Conservation (phyloP, 1,139 yeast genomes). For the Pneumocystis carinii region DNA sequence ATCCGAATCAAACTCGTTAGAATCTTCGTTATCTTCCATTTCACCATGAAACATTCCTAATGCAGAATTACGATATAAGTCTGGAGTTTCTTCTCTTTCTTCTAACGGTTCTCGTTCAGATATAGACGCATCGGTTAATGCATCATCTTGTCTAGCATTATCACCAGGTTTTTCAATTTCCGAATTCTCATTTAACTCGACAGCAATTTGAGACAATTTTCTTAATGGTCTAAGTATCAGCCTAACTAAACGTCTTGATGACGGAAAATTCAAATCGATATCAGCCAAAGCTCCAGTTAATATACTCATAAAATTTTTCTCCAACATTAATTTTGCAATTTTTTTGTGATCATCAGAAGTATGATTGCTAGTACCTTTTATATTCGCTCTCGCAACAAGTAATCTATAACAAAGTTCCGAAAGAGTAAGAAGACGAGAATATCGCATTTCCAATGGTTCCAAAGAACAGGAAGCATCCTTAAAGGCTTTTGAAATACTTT, state of each 20-base stretch:
- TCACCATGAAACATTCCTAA: slow-evolving; percentile 71
- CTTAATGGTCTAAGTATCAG: slow-evolving; percentile 47
- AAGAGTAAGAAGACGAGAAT: slow-evolving; percentile 43
- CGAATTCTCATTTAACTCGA: slow-evolving; percentile 27
- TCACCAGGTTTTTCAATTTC: slow-evolving; percentile 35
- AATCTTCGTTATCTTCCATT: slow-evolving; percentile 37
- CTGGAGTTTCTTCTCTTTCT: slow-evolving; percentile 60
- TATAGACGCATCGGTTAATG: slow-evolving; percentile 8
- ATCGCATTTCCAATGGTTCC: slow-evolving; percentile 29
- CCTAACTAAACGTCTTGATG: slow-evolving; percentile 42
- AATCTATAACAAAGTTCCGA: slow-evolving; percentile 33
- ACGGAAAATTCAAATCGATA: slow-evolving; percentile 59
- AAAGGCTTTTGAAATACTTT: slow-evolving; percentile 47
- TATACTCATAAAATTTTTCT: slow-evolving; percentile 45
- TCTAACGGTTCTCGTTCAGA: slow-evolving; percentile 29
- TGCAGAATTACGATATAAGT: slow-evolving; percentile 72
- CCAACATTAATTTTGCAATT: slow-evolving; percentile 50
- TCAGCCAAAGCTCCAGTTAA: slow-evolving; percentile 45
- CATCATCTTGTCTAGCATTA: slow-evolving; percentile 21
- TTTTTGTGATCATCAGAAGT: slow-evolving; percentile 19
- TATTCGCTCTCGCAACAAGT: slow-evolving; percentile 16
- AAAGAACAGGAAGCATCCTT: slow-evolving; percentile 32
- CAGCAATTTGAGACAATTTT: slow-evolving; percentile 37
- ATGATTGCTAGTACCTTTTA: slow-evolving; percentile 1
- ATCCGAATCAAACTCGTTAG: slow-evolving; percentile 22